Evolutionary conservation across 2,329 filamentous ascomycete genomes (phyloP).

Genomic region (Epichloe scottii): DNA sequence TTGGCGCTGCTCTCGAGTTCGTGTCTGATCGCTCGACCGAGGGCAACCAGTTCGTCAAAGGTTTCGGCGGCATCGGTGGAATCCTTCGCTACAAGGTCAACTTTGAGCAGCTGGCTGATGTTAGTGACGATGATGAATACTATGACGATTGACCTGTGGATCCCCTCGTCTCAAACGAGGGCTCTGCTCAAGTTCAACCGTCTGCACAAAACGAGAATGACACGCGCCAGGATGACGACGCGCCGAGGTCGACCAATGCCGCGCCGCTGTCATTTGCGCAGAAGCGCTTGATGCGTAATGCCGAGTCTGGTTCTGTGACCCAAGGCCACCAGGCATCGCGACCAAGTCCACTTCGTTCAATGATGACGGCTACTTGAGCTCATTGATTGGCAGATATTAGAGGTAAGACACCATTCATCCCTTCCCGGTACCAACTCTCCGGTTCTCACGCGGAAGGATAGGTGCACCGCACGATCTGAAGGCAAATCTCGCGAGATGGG

Average conservation of each 20-base stretch:
- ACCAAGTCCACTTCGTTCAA: conserved; percentile 56
- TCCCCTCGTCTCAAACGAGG: conserved; percentile 81
- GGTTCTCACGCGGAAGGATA: conserved; percentile 5
- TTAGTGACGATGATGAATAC: conserved; percentile 90
- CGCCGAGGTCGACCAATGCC: conserved; percentile 31
- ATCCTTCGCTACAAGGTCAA: conserved; percentile 99
- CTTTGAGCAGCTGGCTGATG: conserved; percentile 94
- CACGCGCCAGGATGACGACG: conserved; percentile 27
- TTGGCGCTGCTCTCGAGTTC: conserved; percentile 89
- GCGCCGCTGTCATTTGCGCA: conserved; percentile 31
- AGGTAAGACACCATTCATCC: conserved; percentile 13
- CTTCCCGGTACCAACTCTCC: background rate
- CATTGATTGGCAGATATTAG: conserved; percentile 17
- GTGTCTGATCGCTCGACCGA: conserved; percentile 95
- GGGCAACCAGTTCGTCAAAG: conserved; percentile 99
- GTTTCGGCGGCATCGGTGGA: conserved; percentile 95
- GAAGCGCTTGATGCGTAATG: conserved; percentile 34
- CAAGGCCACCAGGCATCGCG: conserved; percentile 39
- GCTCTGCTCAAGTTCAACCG: conserved; percentile 52
- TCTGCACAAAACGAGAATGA: conserved; percentile 30
- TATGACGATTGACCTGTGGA: conserved; percentile 87
- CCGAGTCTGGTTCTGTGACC: conserved; percentile 32
- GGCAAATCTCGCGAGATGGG: conserved; percentile 4
- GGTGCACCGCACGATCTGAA: conserved; percentile 3
- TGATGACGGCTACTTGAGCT: conserved; percentile 51